Evolutionary conservation across 768 basidiomycete species (phyloP).

Genomic region (Phylloporus arenicola): DNA sequence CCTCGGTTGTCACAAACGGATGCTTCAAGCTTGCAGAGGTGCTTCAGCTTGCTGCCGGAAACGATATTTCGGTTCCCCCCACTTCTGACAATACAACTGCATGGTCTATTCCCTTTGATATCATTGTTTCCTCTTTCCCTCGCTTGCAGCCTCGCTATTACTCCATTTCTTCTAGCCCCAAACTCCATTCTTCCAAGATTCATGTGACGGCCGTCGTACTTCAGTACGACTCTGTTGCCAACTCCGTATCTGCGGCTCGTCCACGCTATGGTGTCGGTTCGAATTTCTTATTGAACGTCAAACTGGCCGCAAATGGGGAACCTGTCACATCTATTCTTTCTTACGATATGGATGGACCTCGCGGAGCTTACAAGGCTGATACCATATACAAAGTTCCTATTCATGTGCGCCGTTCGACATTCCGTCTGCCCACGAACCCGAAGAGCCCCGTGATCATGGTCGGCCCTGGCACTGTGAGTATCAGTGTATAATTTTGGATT

Average conservation of each 20-base stretch:
- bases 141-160: slow-evolving; percentile 97
- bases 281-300: slow-evolving; percentile 93
- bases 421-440: slow-evolving; percentile 94
- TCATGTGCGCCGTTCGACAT: slow-evolving; percentile 93
- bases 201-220: slow-evolving; percentile 95
- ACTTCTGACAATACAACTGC: slow-evolving; percentile 69
- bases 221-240: slow-evolving; percentile 73
- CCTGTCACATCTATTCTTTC: slow-evolving; percentile 48
- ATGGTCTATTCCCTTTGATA: slow-evolving; percentile 95
- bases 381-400: slow-evolving; percentile 80
- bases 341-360: slow-evolving; percentile 88
- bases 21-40: slow-evolving; percentile 93
- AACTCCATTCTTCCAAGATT: slow-evolving; percentile 80
- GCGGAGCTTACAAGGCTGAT: slow-evolving; percentile 73
- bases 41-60: slow-evolving; percentile 83
- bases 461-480: slow-evolving; percentile 92
- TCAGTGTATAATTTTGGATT: neutral
- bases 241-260: slow-evolving; percentile 48
- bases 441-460: slow-evolving; percentile 99
- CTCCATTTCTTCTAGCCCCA: slow-evolving; percentile 97
- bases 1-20: slow-evolving; percentile 65
- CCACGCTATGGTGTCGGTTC: slow-evolving; percentile 88
- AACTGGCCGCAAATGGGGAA: slow-evolving; percentile 64
- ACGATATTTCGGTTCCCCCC: slow-evolving; percentile 55
- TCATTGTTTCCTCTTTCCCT: slow-evolving; percentile 88